phyloP scores from a whole-genome alignment of 257 asterid genomes.

The Solanum chiquidenum region DNA sequence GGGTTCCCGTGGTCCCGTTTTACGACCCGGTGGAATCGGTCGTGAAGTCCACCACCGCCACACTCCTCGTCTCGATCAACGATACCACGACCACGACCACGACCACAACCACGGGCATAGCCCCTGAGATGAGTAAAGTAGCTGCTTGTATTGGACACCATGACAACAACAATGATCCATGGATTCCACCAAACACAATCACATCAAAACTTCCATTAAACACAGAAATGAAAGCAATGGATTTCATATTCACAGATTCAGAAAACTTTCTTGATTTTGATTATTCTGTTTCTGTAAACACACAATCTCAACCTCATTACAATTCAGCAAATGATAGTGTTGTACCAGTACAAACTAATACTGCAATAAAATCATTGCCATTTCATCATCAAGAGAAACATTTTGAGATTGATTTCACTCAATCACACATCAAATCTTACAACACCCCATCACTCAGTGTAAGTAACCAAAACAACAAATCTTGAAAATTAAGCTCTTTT shows the following conservation, averaged over 20 bases:
- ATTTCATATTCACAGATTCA: slow-evolving; percentile 43
- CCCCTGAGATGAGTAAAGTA: not conserved
- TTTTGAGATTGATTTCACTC: slow-evolving; percentile 57
- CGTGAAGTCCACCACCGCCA: slow-evolving; percentile 32
- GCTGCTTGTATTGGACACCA: not conserved
- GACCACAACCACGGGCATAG: not conserved
- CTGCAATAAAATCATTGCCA: slow-evolving; percentile 16
- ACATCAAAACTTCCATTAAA: slow-evolving; percentile 12
- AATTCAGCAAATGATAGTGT: slow-evolving; percentile 44
- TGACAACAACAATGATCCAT: slow-evolving; percentile 8
- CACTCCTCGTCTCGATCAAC: slow-evolving; percentile 5
- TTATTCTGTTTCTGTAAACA: slow-evolving; percentile 24
- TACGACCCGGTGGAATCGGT: slow-evolving; percentile 51
- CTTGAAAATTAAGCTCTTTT: not conserved
- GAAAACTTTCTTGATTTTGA: slow-evolving; percentile 61
- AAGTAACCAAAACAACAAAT: not conserved
- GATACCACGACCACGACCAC: too few species aligned
- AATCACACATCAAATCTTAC: slow-evolving; percentile 45
- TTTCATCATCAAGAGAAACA: slow-evolving; percentile 25
- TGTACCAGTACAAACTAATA: slow-evolving; percentile 53
- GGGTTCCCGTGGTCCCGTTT: slow-evolving; percentile 55
- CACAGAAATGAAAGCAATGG: slow-evolving; percentile 42
- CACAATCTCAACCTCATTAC: slow-evolving; percentile 8
- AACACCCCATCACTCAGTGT: slow-evolving; percentile 57
- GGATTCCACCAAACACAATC: slow-evolving; percentile 25